These are phyloP conservation scores for Neurospora sp. DNA, from an alignment of 495 filamentous ascomycete species.

Conservation along the genomic window DNA sequence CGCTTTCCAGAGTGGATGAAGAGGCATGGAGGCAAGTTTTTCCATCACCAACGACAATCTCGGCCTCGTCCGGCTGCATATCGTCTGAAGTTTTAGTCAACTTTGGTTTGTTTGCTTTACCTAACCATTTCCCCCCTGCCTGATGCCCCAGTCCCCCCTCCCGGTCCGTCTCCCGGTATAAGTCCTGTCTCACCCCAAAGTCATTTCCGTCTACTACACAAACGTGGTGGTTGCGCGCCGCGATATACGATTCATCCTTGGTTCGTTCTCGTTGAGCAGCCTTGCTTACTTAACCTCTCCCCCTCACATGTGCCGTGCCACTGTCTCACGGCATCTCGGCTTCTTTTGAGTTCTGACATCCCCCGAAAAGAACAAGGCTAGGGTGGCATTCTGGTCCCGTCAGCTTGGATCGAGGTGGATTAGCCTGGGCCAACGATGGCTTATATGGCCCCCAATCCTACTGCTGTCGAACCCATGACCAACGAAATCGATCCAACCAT, in stretches of 20 bases:
- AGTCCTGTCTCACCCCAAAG: not conserved
- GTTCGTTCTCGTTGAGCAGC: not conserved
- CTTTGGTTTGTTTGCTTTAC: not conserved
- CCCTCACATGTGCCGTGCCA: not conserved
- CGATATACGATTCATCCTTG: not conserved
- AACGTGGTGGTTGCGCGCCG: not conserved
- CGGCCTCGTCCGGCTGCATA: not conserved
- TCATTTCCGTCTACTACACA: not conserved
- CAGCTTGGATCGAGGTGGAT: not conserved
- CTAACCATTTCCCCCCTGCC: not conserved
- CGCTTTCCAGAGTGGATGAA: not conserved
- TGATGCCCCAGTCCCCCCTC: not conserved
- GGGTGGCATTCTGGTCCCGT: not conserved
- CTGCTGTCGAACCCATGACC: not conserved
- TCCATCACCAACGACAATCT: not conserved
- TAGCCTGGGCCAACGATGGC: not conserved
- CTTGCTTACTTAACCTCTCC: not conserved
- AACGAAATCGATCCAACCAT: not conserved
- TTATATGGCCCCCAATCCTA: not conserved
- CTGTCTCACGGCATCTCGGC: not conserved
- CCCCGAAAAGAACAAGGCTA: not conserved
- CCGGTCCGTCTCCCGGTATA: not conserved
- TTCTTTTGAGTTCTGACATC: not conserved
- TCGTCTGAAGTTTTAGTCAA: not conserved
- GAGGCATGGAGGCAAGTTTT: not conserved